Evolutionary conservation across 2,329 filamentous ascomycete species (phyloP).

Genomic region (Scytalidium lignicola): DNA sequence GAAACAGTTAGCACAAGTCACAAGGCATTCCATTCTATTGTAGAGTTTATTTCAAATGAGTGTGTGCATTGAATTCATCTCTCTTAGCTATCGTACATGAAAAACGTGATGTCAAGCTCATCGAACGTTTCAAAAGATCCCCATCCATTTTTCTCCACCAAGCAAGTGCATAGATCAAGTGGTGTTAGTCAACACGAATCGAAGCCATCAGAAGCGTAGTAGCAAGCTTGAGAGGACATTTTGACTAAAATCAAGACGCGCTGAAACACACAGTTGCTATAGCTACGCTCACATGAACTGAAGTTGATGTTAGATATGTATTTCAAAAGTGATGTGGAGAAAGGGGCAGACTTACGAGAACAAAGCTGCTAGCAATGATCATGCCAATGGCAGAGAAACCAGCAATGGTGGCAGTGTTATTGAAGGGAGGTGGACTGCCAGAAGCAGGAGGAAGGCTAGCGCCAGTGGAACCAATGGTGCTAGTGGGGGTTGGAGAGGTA

Average conservation of each 20-base stretch:
- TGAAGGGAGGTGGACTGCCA: constrained; percentile 17
- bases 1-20: too few species aligned
- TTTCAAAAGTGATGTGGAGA: background rate
- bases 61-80: background rate
- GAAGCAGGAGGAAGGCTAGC: constrained; percentile 18
- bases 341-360: constrained; percentile 22
- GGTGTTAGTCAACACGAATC: too few species aligned
- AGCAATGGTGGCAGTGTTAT: constrained; percentile 23
- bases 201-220: too few species aligned
- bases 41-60: background rate
- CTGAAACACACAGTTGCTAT: background rate
- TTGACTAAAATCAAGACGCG: too few species aligned
- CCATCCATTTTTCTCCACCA: background rate
- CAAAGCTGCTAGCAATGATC: constrained; percentile 28
- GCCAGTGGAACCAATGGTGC: constrained; percentile 20
- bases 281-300: constrained; percentile 23
- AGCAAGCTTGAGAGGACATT: too few species aligned
- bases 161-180: background rate
- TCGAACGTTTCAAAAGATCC: background rate
- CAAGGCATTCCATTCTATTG: too few species aligned
- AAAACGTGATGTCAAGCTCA: background rate
- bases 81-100: background rate
- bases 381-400: constrained; percentile 25
- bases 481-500: constrained; percentile 16
- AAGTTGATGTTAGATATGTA: constrained; percentile 10